Evolutionary conservation across 768 basidiomycete genomes (phyloP).

Genomic region (Clathrus columnatus): DNA sequence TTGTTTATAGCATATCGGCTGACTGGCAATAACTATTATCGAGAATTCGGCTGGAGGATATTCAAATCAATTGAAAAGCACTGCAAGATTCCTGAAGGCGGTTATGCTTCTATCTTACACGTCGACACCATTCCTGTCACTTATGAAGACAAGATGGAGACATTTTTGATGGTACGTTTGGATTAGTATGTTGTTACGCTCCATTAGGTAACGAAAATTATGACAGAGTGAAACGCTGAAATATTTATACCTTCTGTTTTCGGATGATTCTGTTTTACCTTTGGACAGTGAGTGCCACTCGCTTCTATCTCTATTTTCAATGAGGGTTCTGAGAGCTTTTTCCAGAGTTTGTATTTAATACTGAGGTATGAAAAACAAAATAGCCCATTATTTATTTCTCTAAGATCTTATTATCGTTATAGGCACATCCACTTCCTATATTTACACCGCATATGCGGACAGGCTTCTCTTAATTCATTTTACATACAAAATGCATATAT

Average conservation of each 20-base stretch:
- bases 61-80: conserved; percentile 85
- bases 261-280: conserved; percentile 62
- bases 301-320: not conserved
- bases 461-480: conserved; percentile 33
- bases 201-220: not conserved
- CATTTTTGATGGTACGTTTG: conserved; percentile 71
- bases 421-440: conserved; percentile 68
- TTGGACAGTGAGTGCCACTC: conserved; percentile 53
- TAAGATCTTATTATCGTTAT: not conserved
- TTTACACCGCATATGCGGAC: conserved; percentile 46
- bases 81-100: conserved; percentile 68
- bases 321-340: not conserved
- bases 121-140: conserved; percentile 67
- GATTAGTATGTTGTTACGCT: not conserved
- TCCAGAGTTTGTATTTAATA: conserved; percentile 83
- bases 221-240: conserved; percentile 82
- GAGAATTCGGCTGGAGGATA: conserved; percentile 79
- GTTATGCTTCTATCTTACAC: conserved; percentile 76
- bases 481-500: not conserved
- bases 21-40: conserved; percentile 75
- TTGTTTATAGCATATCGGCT: conserved; percentile 88
- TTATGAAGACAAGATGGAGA: conserved; percentile 90
- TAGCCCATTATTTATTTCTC: not conserved
- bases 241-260: conserved; percentile 84
- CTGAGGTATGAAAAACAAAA: conserved; percentile 48